A percentile compares a stretch with the other conserved stretches of the same genome.
phyloP scores from a whole-genome alignment of 208 protist genomes.

The Zelonia costaricensis region DNA sequence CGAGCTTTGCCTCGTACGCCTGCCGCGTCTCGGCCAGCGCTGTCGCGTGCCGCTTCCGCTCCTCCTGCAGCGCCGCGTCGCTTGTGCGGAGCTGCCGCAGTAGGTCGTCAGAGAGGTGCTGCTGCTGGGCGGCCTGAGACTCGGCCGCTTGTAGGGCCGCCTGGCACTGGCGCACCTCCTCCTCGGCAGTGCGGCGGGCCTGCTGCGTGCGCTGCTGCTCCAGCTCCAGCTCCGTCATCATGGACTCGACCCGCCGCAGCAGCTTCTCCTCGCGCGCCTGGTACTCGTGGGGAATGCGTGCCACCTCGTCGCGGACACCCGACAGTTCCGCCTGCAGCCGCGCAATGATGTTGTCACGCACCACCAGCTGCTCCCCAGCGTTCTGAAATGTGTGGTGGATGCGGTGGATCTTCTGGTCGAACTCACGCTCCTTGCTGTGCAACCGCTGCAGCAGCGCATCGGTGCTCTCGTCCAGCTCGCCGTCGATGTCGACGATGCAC shows the following conservation, averaged over 20 bases:
- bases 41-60: slow-evolving; percentile 13
- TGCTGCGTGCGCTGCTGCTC: slow-evolving; percentile 21
- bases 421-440: slow-evolving; percentile 66
- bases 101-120: slow-evolving; percentile 22
- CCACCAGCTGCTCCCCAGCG: slow-evolving; percentile 59
- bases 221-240: slow-evolving; percentile 24
- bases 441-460: slow-evolving; percentile 57
- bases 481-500: slow-evolving; percentile 5
- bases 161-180: slow-evolving; percentile 26
- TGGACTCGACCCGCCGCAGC: slow-evolving; percentile 20
- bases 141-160: slow-evolving; percentile 18
- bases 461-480: slow-evolving; percentile 6
- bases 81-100: slow-evolving; percentile 25
- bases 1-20: slow-evolving; percentile 25
- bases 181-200: slow-evolving; percentile 7
- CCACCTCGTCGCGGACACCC: slow-evolving; percentile 24
- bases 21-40: slow-evolving; percentile 34
- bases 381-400: slow-evolving; percentile 76
- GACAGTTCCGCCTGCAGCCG: slow-evolving; percentile 60
- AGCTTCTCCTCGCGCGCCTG: slow-evolving; percentile 28
- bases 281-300: slow-evolving; percentile 22
- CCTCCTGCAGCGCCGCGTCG: slow-evolving; percentile 19
- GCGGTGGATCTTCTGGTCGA: slow-evolving; percentile 74
- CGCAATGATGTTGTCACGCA: slow-evolving; percentile 75
- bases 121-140: slow-evolving; percentile 26